A percentile compares a stretch with the other conserved stretches of the same genome.
Evolutionary conservation across 805 yeast genomes (phyloP).

Genomic region (Metschnikowia lunata): DNA sequence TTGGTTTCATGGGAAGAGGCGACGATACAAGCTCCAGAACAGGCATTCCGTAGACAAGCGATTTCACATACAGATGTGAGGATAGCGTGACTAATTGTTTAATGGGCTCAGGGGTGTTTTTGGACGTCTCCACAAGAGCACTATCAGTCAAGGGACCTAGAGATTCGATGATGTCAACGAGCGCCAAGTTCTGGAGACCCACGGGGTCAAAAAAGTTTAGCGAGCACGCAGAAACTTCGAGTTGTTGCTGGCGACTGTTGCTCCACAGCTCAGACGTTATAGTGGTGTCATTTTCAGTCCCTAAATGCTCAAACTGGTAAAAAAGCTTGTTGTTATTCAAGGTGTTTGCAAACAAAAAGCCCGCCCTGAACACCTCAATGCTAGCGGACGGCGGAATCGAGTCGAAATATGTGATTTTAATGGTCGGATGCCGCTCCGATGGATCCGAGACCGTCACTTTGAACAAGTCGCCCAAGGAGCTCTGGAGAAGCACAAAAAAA

Average conservation of each 20-base stretch:
- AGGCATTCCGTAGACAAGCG: conserved; percentile 54
- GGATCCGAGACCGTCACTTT: conserved; percentile 45
- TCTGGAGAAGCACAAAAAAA: conserved; percentile 70
- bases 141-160: conserved; percentile 49
- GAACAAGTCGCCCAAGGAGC: conserved; percentile 68
- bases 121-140: conserved; percentile 17
- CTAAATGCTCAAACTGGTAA: conserved; percentile 78
- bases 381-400: conserved; percentile 57
- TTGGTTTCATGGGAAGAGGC: conserved; percentile 64
- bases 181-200: conserved; percentile 51
- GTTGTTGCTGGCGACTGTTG: conserved; percentile 1
- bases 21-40: conserved; percentile 65
- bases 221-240: neutral
- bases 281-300: conserved; percentile 44
- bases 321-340: conserved; percentile 59
- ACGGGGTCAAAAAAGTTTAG: conserved; percentile 23
- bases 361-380: conserved; percentile 64
- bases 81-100: conserved; percentile 26
- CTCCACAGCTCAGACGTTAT: conserved; percentile 3
- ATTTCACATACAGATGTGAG: conserved; percentile 44
- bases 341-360: conserved; percentile 66
- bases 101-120: conserved; percentile 15
- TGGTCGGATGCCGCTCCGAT: conserved; percentile 4
- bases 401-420: conserved; percentile 64
- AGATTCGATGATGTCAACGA: conserved; percentile 47